Evolutionary conservation across 2,329 filamentous ascomycete genomes (phyloP).

Genomic region (Ramichloridium luteum): DNA sequence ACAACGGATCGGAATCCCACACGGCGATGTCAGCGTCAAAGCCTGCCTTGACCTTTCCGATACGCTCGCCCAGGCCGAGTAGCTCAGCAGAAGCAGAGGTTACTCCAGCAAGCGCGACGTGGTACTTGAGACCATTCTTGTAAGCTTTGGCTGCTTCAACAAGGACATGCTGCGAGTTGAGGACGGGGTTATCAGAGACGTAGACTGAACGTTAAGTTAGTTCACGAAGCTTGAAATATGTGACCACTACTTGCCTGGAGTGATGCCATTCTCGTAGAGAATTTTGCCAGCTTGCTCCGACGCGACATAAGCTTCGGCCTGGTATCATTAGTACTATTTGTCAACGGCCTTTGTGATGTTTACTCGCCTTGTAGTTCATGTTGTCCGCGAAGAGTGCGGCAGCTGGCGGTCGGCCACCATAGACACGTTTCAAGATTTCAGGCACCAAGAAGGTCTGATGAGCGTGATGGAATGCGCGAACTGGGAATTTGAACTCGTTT

Average conservation of each 20-base stretch:
- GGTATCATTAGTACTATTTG: too few relatives aligned
- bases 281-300: constrained; percentile 56
- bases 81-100: constrained; percentile 30
- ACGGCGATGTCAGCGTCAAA: constrained; percentile 34
- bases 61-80: constrained; percentile 27
- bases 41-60: constrained; percentile 30
- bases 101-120: constrained; percentile 29
- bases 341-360: too few relatives aligned
- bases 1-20: constrained; percentile 33
- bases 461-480: constrained; percentile 59
- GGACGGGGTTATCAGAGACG: constrained; percentile 58
- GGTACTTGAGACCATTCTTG: constrained; percentile 29
- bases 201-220: constrained; percentile 34
- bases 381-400: constrained; percentile 58
- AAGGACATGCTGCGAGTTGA: constrained; percentile 58
- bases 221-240: constrained; percentile 1
- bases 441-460: constrained; percentile 55
- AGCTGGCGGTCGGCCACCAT: constrained; percentile 28
- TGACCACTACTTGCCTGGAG: constrained; percentile 26
- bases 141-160: constrained; percentile 42
- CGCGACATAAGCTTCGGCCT: constrained; percentile 52
- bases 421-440: constrained; percentile 39
- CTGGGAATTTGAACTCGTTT: constrained; percentile 57
- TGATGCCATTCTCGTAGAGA: constrained; percentile 52
- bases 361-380: constrained; percentile 43